Base-by-base conservation (phyloP, 768 basidiomycete genomes). In the Tricholoma saponaceum region DNA sequence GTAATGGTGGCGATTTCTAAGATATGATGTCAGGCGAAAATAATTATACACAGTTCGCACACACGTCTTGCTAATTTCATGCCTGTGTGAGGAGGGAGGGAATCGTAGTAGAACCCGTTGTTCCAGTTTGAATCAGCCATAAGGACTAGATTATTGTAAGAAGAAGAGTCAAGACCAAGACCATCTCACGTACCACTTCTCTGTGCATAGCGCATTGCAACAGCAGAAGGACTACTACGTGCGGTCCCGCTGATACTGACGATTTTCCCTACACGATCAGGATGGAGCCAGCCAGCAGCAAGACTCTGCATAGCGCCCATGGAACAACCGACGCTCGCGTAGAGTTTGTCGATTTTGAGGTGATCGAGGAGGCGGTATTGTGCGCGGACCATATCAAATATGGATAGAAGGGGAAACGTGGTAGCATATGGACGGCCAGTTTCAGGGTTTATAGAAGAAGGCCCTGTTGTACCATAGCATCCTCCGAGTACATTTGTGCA, bases 61-160 rank as follows among this genome's bases (percentile, higher is more conserved):
- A 52, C 66, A 97, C 95, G 97, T 62, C 97, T 83, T 25, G 97
- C 97, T 18, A 99, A 83, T 70, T 99, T 99, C 95, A 99, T 98
- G 26, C 97, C 97, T 1, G 87, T 91, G 69, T 99, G 97, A 0
- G 97, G 97, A 1, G 97, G 97, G n/a, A 95, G 69, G 7, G 81
- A 79, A 58, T 96, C 92, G 69, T 99, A 99, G 70, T 99, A 99
- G 72, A 96, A 98, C 4, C 97, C 97, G 33, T 94, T 87, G 60
- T 98, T 99, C 97, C 97, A 99, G 61, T 98, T 98, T 0, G 96
- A 96, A 72, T 99, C 97, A 1, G 96, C 91, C 97, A 99, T 99
- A 54, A 99, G 83, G 16, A 99, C 97, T 98, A 60, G n/a, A 23
- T 33, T 16, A 33, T 7, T 25, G 62, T 33, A 50, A 18, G 30